These are phyloP conservation scores for Knufia petricola DNA, from an alignment of 2,329 filamentous ascomycete genomes.

Conservation along the genomic window DNA sequence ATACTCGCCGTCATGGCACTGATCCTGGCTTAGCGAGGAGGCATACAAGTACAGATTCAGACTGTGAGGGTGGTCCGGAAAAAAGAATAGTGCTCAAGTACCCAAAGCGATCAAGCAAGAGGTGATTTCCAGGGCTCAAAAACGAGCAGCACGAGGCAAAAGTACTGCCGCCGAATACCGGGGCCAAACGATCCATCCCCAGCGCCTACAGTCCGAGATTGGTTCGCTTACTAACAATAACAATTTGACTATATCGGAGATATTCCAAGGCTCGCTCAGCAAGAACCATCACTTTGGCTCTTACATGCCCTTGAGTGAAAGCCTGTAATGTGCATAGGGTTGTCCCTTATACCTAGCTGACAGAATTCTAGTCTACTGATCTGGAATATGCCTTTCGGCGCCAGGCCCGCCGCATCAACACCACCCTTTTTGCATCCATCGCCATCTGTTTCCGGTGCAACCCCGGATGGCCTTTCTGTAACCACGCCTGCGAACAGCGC, in stretches of 20 bases:
- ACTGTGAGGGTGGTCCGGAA: background rate
- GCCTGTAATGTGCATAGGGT: background rate
- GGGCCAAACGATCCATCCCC: slow-evolving; percentile 1
- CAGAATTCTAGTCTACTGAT: background rate
- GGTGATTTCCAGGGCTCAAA: background rate
- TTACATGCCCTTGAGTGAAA: slow-evolving; percentile 1
- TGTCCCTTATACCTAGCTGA: background rate
- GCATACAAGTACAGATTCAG: slow-evolving; percentile 6
- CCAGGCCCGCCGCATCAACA: background rate
- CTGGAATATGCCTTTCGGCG: background rate
- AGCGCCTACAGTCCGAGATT: background rate
- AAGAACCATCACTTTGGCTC: background rate
- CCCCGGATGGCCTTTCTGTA: background rate
- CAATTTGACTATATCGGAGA: background rate
- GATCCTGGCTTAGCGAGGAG: background rate
- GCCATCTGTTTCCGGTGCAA: background rate
- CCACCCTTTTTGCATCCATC: background rate
- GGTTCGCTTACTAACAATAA: background rate
- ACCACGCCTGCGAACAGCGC: background rate
- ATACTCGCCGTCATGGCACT: background rate
- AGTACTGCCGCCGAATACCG: background rate
- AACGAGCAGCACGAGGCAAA: slow-evolving; percentile 4
- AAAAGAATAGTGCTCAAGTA: slow-evolving; percentile 2
- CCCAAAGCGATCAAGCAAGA: background rate
- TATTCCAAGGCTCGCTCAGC: background rate